Evolutionary conservation across 2,329 filamentous ascomycete genomes (phyloP), one percentile per base, ranked within the genome.

Genomic region (Malbranchea zuffiana): DNA sequence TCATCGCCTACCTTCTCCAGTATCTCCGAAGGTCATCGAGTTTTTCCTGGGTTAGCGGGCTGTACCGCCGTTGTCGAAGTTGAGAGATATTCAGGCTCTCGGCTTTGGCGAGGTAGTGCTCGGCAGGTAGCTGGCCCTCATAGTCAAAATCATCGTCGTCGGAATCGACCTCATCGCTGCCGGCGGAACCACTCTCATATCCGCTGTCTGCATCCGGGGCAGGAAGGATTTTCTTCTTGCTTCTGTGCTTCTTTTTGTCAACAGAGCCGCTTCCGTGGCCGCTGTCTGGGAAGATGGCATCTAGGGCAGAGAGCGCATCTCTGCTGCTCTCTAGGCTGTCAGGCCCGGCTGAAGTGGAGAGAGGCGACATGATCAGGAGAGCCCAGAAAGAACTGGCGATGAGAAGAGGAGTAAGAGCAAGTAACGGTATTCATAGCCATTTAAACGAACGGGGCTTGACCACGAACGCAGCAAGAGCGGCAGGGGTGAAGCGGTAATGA

Each of bases 21-120:
- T n/a, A n/a, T n/a, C n/a, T n/a, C n/a, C n/a, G n/a, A n/a, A n/a
- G n/a, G n/a, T n/a, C n/a, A 32, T 56, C 46, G 11, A 56, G 41
- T 15, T 40, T 52, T 21, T 46, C 26, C 44, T 56, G 28, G 6
- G 42, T 55, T 15, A 30, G 48, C 0, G n/a, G 32, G 33, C 49
- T 54, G 23, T 56, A 56, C 11, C 36, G 36, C 42, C 53, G 53
- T 38, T 56, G 32, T 45, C 40, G 19, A 24, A 55, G 50, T 40
- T 48, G 25, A 4, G 45, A 51, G 17, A 54, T 19, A 46, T 56
- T 32, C 2, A 54, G 41, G 27, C 21, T 42, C 42, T 54, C 35
- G 20, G 50, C 48, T 41, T 51, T 35, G 10, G 42, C 3, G 5
- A 55, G 35, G 28, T 50, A 54, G 37, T 52, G 33, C 37, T 47